phyloP scores from a whole-genome alignment of 352 stramenopile genomes.

The Phytopythium boreale region DNA sequence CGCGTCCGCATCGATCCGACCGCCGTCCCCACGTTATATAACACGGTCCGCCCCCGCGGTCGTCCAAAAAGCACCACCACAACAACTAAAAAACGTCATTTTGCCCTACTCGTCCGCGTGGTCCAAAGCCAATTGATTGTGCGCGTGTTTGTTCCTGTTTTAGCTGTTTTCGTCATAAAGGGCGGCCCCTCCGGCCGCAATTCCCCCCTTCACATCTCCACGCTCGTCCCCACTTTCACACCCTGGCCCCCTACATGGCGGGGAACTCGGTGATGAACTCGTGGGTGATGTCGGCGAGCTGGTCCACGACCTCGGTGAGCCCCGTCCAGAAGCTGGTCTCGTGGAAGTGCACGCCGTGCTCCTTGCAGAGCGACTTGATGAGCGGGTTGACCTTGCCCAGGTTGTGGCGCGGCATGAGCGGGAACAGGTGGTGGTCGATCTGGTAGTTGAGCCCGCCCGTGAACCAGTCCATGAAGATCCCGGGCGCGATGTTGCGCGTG shows the following conservation, averaged over 20 bases:
- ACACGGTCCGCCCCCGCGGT: too few species aligned
- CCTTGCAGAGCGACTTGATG: slow-evolving; percentile 96
- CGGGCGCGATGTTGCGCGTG: slow-evolving; percentile 94
- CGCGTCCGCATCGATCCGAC: not conserved
- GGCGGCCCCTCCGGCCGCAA: not conserved
- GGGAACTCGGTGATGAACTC: slow-evolving; percentile 97
- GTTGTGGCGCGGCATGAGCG: slow-evolving; percentile 96
- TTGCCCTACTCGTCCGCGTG: not conserved
- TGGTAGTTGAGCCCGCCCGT: slow-evolving; percentile 98
- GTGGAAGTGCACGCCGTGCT: slow-evolving; percentile 96
- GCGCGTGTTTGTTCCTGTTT: not conserved
- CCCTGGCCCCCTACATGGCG: slow-evolving; percentile 91
- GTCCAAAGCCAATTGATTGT: not conserved
- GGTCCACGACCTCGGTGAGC: slow-evolving; percentile 93
- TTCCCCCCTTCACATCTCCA: not conserved
- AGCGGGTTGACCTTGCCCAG: slow-evolving; percentile 92
- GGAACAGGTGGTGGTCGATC: slow-evolving; percentile 99
- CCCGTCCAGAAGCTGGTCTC: slow-evolving; percentile 93
- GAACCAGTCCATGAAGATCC: slow-evolving; percentile 97
- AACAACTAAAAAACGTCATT: not conserved
- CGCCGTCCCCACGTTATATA: not conserved
- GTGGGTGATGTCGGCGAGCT: slow-evolving; percentile 91
- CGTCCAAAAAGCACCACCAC: not conserved
- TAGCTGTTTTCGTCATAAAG: not conserved
- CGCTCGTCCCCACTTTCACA: not conserved